Conservation (phyloP, 1,284 basidiomycete species). For the Fomitopsis palustris region DNA sequence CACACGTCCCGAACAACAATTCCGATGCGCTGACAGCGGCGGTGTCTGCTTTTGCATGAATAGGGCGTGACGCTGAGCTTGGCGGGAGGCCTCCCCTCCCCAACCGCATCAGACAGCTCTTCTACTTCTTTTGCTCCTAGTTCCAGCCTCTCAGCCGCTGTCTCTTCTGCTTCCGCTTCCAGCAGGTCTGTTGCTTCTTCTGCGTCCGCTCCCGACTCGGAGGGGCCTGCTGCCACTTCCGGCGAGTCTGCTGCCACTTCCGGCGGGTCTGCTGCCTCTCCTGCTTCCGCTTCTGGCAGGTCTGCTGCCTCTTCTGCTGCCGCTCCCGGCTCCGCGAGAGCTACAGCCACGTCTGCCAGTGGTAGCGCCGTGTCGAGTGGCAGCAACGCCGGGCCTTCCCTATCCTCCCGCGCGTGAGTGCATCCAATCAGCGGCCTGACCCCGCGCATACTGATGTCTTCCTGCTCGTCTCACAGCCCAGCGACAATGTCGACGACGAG, state of each 20-base stretch:
- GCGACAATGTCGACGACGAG: conserved; percentile 17
- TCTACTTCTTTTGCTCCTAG: no score
- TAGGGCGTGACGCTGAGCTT: conserved; percentile 10
- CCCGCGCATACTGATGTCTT: background rate
- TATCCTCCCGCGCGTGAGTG: background rate
- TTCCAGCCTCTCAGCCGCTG: no score
- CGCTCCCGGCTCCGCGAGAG: background rate
- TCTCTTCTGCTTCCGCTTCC: no score
- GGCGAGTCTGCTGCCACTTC: no score
- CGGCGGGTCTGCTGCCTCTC: no score
- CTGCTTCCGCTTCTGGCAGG: no score
- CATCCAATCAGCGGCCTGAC: background rate
- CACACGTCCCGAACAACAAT: conserved; percentile 10
- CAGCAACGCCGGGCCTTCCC: background rate
- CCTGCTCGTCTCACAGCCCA: conserved; percentile 6
- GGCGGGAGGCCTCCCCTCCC: background rate
- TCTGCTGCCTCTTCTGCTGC: no score
- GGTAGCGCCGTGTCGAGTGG: background rate
- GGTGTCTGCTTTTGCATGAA: conserved; percentile 40
- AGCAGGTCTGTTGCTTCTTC: no score
- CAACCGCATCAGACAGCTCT: background rate
- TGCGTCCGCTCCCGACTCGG: no score
- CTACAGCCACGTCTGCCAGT: background rate
- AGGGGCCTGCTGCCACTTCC: no score
- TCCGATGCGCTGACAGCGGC: background rate